Percentiles rank a stretch among this genome's conserved stretches.
phyloP scores from a whole-genome alignment of 2,329 filamentous ascomycete species.

The Fusarium sp. region DNA sequence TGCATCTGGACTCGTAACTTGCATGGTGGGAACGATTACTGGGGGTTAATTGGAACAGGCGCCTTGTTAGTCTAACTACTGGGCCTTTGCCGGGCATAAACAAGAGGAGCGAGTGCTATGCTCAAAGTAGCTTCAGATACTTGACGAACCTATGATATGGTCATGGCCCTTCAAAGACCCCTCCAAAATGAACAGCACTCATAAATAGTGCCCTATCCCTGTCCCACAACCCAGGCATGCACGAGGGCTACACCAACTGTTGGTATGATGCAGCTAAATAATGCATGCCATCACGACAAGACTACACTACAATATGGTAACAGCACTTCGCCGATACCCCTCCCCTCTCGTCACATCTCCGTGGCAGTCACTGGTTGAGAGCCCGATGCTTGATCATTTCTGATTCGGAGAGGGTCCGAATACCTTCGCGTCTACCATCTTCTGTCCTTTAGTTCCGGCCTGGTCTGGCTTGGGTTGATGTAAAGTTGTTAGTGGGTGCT shows the following conservation, averaged over 20 bases:
- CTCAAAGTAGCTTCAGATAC: constrained; percentile 1
- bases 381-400: constrained; percentile 8
- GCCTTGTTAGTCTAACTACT: constrained; percentile 20
- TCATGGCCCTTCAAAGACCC: not conserved
- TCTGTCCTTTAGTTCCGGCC: constrained; percentile 4
- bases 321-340: constrained; percentile 20
- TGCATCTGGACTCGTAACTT: constrained; percentile 30
- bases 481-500: constrained; percentile 30
- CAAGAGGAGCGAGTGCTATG: constrained; percentile 12
- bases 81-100: constrained; percentile 17
- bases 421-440: constrained; percentile 26
- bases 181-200: not conserved
- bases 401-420: constrained; percentile 18
- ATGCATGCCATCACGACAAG: constrained; percentile 39
- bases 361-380: constrained; percentile 13
- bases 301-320: not conserved
- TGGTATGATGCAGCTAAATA: constrained; percentile 37
- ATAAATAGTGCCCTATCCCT: constrained; percentile 9
- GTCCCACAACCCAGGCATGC: constrained; percentile 5
- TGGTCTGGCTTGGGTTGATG: constrained; percentile 19
- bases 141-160: constrained; percentile 5
- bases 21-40: constrained; percentile 22
- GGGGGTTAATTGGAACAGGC: constrained; percentile 1
- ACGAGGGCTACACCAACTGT: constrained; percentile 12
- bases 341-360: constrained; percentile 4